These are phyloP conservation scores for Passalora sequoiae DNA, from an alignment of 2,329 filamentous ascomycete species.

Conservation along the genomic window DNA sequence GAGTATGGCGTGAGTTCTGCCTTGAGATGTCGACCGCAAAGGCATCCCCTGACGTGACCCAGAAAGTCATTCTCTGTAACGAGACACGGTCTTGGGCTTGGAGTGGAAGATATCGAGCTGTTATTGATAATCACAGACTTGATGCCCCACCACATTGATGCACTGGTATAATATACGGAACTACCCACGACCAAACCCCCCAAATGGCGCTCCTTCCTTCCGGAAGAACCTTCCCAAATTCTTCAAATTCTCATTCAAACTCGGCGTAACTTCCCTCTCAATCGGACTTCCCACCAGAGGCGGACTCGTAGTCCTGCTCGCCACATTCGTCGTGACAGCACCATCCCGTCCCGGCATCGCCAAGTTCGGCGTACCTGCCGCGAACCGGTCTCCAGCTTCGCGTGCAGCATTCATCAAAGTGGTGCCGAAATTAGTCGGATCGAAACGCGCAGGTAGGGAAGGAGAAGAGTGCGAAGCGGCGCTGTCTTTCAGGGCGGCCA, in stretches of 20 bases:
- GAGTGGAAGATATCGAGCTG: no score
- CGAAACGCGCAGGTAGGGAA: conserved; percentile 55
- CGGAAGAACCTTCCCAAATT: conserved; percentile 96
- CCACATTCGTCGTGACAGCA: conserved; percentile 27
- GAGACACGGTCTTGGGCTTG: no score
- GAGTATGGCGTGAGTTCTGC: no score
- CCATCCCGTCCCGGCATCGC: conserved; percentile 27
- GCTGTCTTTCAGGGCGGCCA: conserved; percentile 38
- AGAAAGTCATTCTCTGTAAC: no score
- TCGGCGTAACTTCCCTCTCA: conserved; percentile 51
- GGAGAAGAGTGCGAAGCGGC: conserved; percentile 29
- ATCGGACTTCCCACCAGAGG: conserved; percentile 24
- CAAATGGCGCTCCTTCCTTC: conserved; percentile 67
- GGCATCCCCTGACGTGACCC: no score
- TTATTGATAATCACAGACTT: no score
- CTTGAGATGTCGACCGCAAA: no score
- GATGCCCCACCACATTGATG: no score
- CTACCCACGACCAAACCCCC: conserved; percentile 26
- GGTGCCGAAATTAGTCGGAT: conserved; percentile 71
- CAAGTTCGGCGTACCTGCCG: conserved; percentile 52
- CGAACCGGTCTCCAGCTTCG: conserved; percentile 72
- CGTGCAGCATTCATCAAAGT: conserved; percentile 77
- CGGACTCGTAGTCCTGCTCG: conserved; percentile 31
- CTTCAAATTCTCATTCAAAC: conserved; percentile 87
- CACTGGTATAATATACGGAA: no score